Evolutionary conservation across 495 filamentous ascomycete genomes (phyloP), one percentile per base, ranked within the genome.

Genomic region (Xylaria flabelliformis): DNA sequence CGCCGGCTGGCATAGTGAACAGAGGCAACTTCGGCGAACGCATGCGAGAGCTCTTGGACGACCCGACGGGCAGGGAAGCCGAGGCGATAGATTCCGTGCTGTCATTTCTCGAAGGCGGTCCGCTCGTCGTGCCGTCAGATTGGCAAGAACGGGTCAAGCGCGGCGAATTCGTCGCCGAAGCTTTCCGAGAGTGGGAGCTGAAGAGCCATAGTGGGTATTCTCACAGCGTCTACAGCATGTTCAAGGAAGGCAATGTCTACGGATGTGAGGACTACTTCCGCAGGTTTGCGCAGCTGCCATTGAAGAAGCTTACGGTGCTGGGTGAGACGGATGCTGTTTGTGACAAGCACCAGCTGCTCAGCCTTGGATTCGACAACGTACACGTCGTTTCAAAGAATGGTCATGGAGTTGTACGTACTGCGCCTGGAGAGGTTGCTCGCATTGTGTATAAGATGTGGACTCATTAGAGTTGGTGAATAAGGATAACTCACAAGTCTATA

Each of bases 121-220:
- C 75, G 4, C 72, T 82, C 36, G 70, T 78, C 50, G 80, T 85
- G 32, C 83, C 83, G 26, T 24, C 64, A 17, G 82, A 82, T 69
- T 86, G 84, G 84, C 73, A 79, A 74, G 81, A 85, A 74, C 82
- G 81, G 36, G 79, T 85, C 44, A 67, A 13, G 19, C 71, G 76
- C 19, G 82, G 83, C 17, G 82, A 84, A 42, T 76, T 86, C 8
- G 85, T 86, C 46, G 80, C 82, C 0, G 80, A 84, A 72, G 84
- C 84, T 17, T 75, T 87, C 51, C 73, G 80, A 15, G 81, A 80
- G 1, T 87, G 85, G 85, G 71, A 86, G 71, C 71, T 80, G 67
- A 77, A 68, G 53, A 73, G 83, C 41, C 85, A 87, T 77, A 39
- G 69, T 6, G 85, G 85, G 0, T 81, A 86, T 72, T 15, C 70